A percentile compares a stretch with the other conserved stretches of the same genome.
Evolutionary conservation across 1,284 basidiomycete species (phyloP).

Genomic region (Pterula multifida): DNA sequence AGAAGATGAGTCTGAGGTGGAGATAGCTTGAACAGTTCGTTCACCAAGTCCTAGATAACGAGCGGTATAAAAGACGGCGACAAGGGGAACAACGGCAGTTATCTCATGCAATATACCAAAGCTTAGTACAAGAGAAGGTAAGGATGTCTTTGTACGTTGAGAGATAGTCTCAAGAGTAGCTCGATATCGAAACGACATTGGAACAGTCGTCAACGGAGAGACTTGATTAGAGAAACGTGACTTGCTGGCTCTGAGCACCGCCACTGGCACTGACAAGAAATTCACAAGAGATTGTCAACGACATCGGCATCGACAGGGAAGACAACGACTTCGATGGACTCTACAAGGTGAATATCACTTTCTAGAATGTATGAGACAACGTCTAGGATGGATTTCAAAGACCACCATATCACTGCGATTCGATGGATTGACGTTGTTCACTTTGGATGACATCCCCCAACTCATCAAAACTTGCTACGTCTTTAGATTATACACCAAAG

Average conservation of each 20-base stretch:
- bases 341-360: constrained; percentile 50
- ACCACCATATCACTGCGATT: constrained; percentile 13
- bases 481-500: constrained; percentile 88
- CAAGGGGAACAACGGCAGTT: constrained; percentile 72
- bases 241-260: not conserved
- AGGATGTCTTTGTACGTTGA: constrained; percentile 53
- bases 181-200: constrained; percentile 16
- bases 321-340: constrained; percentile 55
- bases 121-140: constrained; percentile 68
- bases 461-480: constrained; percentile 9
- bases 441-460: constrained; percentile 24
- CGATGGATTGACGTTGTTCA: constrained; percentile 22
- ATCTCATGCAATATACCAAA: constrained; percentile 83
- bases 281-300: constrained; percentile 28
- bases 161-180: constrained; percentile 47
- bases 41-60: constrained; percentile 64
- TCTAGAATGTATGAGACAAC: constrained; percentile 10
- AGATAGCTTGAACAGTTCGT: constrained; percentile 34
- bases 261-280: constrained; percentile 31
- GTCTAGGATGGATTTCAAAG: constrained; percentile 11
- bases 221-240: not conserved
- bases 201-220: constrained; percentile 6
- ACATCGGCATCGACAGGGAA: constrained; percentile 25
- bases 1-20: constrained; percentile 10
- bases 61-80: constrained; percentile 66